Evolutionary conservation across 805 yeast genomes (phyloP), one percentile per base, ranked within the genome.

Genomic region (Ogataea ganodermae): DNA sequence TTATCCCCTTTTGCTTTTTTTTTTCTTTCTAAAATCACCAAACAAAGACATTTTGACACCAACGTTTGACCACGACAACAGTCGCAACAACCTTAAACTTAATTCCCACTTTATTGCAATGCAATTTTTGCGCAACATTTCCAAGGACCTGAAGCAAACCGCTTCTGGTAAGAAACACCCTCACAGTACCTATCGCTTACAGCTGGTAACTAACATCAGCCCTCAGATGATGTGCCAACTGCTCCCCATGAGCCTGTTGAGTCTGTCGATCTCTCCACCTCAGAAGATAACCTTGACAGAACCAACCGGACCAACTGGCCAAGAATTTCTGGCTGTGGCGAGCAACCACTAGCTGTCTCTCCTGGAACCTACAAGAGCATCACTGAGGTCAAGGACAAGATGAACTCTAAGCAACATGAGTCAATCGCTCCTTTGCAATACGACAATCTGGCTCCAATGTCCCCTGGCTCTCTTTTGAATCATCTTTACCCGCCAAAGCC

Each of bases 301-400:
- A 13, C 6, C 7, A 36, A 42, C 23, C 31, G 40, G 3, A 8
- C n/a, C 17, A 20, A 20, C 13, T 46, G 50, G 50, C 50, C 50
- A 4, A 30, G 7, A 7, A 46, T 46, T 13, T 10, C 36, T 14
- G 50, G 50, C 16, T 35, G 14, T 35, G 44, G 40, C 12, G 46
- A 37, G 8, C 18, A 23, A 2, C 42, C 39, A 3, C 13, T 42
- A 6, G 18, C 38, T n/a, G 50, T 46, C 30, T 46, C 50, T n/a
- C 50, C 50, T 7, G 50, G 39, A 8, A 35, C 50, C 13, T 46
- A 36, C 40, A 42, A 35, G 27, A 36, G 40, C 20, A 46, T 46
- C 22, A 14, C 20, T 1, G 44, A 35, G 9, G 46, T 42, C 23
- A 46, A 23, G 21, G 43, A 46, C 30, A 27, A 30, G 18, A 23